Evolutionary conservation across 2,329 filamentous ascomycete genomes (phyloP).

Genomic region (Endocalyx cinctus): DNA sequence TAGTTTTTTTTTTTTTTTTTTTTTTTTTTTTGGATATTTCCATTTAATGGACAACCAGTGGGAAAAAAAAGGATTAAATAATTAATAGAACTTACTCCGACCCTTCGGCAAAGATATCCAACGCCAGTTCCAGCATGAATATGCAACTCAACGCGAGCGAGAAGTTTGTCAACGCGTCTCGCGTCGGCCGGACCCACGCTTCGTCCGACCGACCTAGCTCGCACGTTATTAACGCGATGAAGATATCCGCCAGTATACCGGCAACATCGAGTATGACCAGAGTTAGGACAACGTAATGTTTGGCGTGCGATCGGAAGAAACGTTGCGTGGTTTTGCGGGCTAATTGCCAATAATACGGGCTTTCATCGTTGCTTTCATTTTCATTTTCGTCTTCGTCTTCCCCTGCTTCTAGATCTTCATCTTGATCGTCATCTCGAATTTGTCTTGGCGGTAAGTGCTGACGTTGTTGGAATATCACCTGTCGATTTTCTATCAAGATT

Average conservation of each 20-base stretch:
- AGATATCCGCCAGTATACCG: conserved; percentile 41
- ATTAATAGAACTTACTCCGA: conserved; percentile 39
- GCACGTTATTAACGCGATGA: conserved; percentile 45
- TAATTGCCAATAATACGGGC: too few relatives aligned
- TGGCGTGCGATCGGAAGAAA: conserved; percentile 32
- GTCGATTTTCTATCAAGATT: too few relatives aligned
- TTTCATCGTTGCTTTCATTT: too few relatives aligned
- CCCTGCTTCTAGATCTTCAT: too few relatives aligned
- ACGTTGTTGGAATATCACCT: too few relatives aligned
- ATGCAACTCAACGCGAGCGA: conserved; percentile 58
- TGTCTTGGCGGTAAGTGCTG: too few relatives aligned
- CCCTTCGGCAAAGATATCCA: conserved; percentile 59
- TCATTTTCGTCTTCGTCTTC: too few relatives aligned
- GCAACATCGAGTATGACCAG: conserved; percentile 42
- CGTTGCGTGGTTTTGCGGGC: conserved; percentile 11
- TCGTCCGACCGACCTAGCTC: conserved; percentile 36
- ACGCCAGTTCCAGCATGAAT: conserved; percentile 59
- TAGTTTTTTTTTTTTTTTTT: too few relatives aligned
- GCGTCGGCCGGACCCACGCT: conserved; percentile 35
- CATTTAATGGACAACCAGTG: too few relatives aligned
- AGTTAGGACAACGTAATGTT: conserved; percentile 41
- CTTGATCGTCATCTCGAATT: too few relatives aligned
- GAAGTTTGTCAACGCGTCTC: conserved; percentile 40
- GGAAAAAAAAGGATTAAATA: too few relatives aligned
- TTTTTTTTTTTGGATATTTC: too few relatives aligned